Base-by-base conservation (phyloP, 2,329 filamentous ascomycete genomes). In the Phaeoacremonium minimum region DNA sequence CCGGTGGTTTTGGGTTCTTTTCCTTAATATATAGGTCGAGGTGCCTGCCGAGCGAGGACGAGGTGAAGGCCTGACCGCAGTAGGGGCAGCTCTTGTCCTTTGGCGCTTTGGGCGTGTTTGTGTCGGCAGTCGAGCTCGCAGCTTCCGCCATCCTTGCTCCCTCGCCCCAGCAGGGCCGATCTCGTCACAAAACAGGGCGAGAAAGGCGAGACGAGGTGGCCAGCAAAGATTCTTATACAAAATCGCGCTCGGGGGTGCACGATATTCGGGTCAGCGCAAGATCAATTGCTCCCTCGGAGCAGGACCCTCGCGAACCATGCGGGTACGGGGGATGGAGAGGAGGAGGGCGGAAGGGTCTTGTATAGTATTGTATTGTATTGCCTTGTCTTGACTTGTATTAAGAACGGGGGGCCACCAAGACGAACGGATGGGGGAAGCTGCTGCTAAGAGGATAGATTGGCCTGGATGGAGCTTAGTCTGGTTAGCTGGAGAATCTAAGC, bases 11-110 rank as follows among this genome's bases (percentile, higher is more conserved):
- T 2, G 91, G 88, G 58, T 96, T 96, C 66, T 89, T 94, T 41
- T 89, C 84, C 55, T 89, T 90, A 52, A 96, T 90, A 60, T 94
- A 96, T 28, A 95, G 77, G 58, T 97, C 91, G 47, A 96, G 81
- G 63, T 97, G 91, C 31, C 91, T 84, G 33, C 91, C 91, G 36
- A 97, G 78, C 3, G 88, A 95, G 13, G 89, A 95, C 2, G 90
- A 96, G 13, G 91, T 96, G 57, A 96, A 97, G 6, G 84, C 74
- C 60, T 95, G 88, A 32, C 80, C 74, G 60, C 91, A 97, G 66
- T 87, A 97, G 22, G 83, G 86, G 58, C 91, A 96, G 46, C 73
- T 82, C 56, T 87, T 88, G 66, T 97, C 90, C 63, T 97, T 97
- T 41, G 74, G 62, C 13, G 84, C 73, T 43, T 66, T 66, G 16